Evolutionary conservation across 805 yeast genomes (phyloP).

Genomic region (Scheffersomyces amazonensis): DNA sequence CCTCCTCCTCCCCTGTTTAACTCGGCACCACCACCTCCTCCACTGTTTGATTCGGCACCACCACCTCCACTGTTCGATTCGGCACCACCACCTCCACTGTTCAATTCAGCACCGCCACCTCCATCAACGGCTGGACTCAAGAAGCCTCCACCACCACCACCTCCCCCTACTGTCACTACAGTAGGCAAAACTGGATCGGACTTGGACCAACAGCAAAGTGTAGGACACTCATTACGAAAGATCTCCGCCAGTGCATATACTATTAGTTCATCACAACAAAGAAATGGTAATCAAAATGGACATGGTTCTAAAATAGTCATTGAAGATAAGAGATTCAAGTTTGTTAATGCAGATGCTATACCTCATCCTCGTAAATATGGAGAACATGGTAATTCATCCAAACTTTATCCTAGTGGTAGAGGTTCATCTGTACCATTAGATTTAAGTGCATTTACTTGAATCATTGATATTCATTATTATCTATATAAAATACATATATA

Average conservation of each 20-base stretch:
- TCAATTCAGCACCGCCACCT: no score
- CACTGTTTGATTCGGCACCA: slow-evolving; percentile 28
- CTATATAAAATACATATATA: slow-evolving; percentile 1
- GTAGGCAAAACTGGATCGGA: slow-evolving; percentile 6
- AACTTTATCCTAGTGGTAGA: slow-evolving; percentile 92
- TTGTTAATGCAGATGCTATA: slow-evolving; percentile 61
- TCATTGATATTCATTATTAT: neutral
- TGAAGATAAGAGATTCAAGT: slow-evolving; percentile 70
- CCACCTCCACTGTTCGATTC: slow-evolving; percentile 18
- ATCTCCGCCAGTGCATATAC: slow-evolving; percentile 68
- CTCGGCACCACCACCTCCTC: slow-evolving; percentile 26
- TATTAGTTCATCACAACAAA: slow-evolving; percentile 36
- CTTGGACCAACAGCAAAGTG: slow-evolving; percentile 41
- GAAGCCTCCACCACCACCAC: slow-evolving; percentile 31
- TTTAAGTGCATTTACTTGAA: slow-evolving; percentile 30
- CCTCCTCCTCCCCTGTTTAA: no score
- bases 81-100: slow-evolving; percentile 19
- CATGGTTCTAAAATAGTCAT: slow-evolving; percentile 41
- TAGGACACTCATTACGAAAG: slow-evolving; percentile 53
- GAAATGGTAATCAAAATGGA: slow-evolving; percentile 13
- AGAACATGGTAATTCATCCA: slow-evolving; percentile 47
- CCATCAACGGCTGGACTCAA: slow-evolving; percentile 13
- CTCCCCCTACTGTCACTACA: slow-evolving; percentile 23
- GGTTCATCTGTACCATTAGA: slow-evolving; percentile 89
- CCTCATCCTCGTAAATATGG: slow-evolving; percentile 87